A percentile compares a stretch with the other conserved stretches of the same genome.
These are phyloP conservation scores for Sclerotinia trifoliorum DNA, from an alignment of 2,329 filamentous ascomycete genomes.

Conservation along the genomic window DNA sequence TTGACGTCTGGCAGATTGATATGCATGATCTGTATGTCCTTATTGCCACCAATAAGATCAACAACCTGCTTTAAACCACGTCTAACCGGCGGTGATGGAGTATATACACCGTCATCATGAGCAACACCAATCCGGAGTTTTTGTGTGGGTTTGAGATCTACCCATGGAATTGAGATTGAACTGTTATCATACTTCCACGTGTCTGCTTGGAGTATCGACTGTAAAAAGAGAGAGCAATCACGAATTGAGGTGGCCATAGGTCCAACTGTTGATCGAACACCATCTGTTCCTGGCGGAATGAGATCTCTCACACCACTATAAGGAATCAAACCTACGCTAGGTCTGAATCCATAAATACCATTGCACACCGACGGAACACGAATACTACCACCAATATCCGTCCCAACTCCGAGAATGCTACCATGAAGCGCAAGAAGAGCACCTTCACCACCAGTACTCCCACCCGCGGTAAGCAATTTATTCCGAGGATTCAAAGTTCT, in stretches of 20 bases:
- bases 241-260: neutral
- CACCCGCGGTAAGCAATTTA: slow-evolving; percentile 34
- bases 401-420: slow-evolving; percentile 35
- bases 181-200: slow-evolving; percentile 38
- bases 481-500: slow-evolving; percentile 44
- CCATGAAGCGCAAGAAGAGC: slow-evolving; percentile 35
- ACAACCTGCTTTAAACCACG: neutral
- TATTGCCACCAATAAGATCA: neutral
- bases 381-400: slow-evolving; percentile 33
- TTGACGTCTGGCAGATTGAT: slow-evolving; percentile 32
- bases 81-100: neutral
- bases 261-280: neutral
- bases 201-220: slow-evolving; percentile 19
- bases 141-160: neutral
- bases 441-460: slow-evolving; percentile 38
- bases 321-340: slow-evolving; percentile 6
- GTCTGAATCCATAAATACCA: neutral
- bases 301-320: neutral
- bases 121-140: slow-evolving; percentile 10
- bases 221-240: slow-evolving; percentile 9
- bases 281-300: neutral
- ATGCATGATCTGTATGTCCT: neutral
- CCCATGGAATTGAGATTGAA: slow-evolving; percentile 35
- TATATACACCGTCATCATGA: neutral
- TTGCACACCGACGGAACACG: slow-evolving; percentile 11